These are phyloP conservation scores for Aureobasidium melanogenum DNA, from an alignment of 2,329 filamentous ascomycete species.

Conservation along the genomic window DNA sequence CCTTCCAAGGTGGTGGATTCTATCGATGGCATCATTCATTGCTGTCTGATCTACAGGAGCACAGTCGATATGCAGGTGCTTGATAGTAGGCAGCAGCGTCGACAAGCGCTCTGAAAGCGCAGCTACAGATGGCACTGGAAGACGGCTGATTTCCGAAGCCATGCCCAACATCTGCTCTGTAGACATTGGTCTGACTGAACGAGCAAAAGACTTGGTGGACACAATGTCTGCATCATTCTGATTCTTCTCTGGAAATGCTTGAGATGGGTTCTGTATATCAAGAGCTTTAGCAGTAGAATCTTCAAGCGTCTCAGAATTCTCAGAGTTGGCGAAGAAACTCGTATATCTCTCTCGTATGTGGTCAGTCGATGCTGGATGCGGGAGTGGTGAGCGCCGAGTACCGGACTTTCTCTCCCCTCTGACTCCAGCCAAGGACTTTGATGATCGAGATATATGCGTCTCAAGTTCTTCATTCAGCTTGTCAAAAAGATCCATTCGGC, in stretches of 20 bases:
- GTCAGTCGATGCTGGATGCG: constrained; percentile 30
- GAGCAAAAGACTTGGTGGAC: background rate
- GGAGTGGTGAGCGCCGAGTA: constrained; percentile 25
- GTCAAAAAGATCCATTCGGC: constrained; percentile 36
- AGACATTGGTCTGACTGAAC: constrained; percentile 25
- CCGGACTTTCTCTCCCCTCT: constrained; percentile 21
- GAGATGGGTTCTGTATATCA: background rate
- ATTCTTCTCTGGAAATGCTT: background rate
- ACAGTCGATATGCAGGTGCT: constrained; percentile 30
- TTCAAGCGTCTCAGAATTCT: constrained; percentile 23
- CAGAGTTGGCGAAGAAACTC: constrained; percentile 37
- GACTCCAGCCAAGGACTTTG: constrained; percentile 30
- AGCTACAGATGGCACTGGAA: constrained; percentile 38
- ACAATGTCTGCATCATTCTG: background rate
- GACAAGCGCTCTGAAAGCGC: constrained; percentile 38
- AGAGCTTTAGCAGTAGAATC: constrained; percentile 2
- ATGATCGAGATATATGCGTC: constrained; percentile 20
- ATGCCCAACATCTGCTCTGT: constrained; percentile 33
- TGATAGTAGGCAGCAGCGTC: constrained; percentile 36
- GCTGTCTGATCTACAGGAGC: constrained; percentile 26
- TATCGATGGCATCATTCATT: constrained; percentile 30
- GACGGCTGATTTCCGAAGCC: constrained; percentile 34
- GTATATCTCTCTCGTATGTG: constrained; percentile 36
- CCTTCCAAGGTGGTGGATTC: constrained; percentile 23
- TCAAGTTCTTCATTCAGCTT: constrained; percentile 37